A percentile compares a stretch with the other conserved stretches of the same genome.
Conservation (phyloP, 2,329 filamentous ascomycete species). For the Monosporascus sp. region DNA sequence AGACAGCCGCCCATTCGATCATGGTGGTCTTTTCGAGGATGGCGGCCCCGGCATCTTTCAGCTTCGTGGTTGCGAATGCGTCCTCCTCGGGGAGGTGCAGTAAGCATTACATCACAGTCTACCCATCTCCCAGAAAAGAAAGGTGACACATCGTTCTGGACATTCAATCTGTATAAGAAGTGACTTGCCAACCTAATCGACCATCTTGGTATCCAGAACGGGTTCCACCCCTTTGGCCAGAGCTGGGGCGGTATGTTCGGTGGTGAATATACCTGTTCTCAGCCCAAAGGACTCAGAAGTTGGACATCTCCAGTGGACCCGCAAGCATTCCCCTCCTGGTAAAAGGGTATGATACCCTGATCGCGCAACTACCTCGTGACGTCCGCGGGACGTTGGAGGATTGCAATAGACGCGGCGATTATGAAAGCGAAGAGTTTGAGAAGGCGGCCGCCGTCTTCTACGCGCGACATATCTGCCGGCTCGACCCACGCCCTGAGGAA, state of each 20-base stretch:
- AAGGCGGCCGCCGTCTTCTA: not conserved
- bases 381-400: not conserved
- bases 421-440: not conserved
- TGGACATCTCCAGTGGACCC: not conserved
- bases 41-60: no score
- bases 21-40: no score
- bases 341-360: not conserved
- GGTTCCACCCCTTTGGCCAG: not conserved
- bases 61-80: no score
- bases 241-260: not conserved
- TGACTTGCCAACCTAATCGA: not conserved
- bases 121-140: not conserved
- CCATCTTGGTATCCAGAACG: not conserved
- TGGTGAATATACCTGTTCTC: not conserved
- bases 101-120: no score
- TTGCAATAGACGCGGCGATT: not conserved
- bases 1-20: no score
- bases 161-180: not conserved
- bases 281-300: not conserved
- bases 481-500: not conserved
- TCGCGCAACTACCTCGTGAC: not conserved
- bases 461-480: not conserved
- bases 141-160: not conserved
- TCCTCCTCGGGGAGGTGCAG: no score
- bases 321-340: not conserved